Evolutionary conservation across 805 yeast genomes (phyloP).

Genomic region (Suhomyces kilbournensis): DNA sequence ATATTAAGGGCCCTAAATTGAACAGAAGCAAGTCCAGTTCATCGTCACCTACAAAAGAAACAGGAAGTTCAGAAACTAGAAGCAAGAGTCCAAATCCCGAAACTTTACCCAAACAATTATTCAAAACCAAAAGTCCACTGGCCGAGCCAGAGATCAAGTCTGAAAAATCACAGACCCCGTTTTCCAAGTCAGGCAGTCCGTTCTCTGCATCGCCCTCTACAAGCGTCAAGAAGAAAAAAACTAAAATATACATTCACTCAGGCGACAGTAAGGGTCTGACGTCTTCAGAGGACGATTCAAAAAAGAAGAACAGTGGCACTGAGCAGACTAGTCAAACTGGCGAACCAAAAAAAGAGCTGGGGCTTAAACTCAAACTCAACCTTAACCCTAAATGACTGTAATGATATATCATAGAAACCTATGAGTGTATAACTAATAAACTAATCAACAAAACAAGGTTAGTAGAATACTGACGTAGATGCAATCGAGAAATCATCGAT

Average conservation of each 20-base stretch:
- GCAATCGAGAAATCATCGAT: no score
- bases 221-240: constrained; percentile 21
- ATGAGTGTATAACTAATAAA: background rate
- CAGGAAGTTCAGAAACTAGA: background rate
- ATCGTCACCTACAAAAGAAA: background rate
- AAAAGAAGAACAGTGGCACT: background rate
- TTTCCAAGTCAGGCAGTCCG: constrained; percentile 18
- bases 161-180: constrained; percentile 11
- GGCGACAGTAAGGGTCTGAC: constrained; percentile 10
- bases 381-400: constrained; percentile 8
- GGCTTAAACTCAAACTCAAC: constrained; percentile 13
- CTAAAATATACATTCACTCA: constrained; percentile 27
- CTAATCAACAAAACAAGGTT: background rate
- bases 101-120: background rate
- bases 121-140: constrained; percentile 9
- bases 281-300: constrained; percentile 7
- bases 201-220: constrained; percentile 11
- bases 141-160: constrained; percentile 9
- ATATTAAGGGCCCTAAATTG: background rate
- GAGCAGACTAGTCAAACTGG: constrained; percentile 3
- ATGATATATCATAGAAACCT: background rate
- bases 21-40: background rate
- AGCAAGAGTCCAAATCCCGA: constrained; percentile 1
- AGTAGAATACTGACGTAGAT: no score
- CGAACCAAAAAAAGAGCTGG: constrained; percentile 8